Percentiles rank a stretch among this genome's conserved stretches.
These are phyloP conservation scores for Echinochloa phyllopogon DNA, from an alignment of 176 grass and related monocot species.

Conservation along the genomic window DNA sequence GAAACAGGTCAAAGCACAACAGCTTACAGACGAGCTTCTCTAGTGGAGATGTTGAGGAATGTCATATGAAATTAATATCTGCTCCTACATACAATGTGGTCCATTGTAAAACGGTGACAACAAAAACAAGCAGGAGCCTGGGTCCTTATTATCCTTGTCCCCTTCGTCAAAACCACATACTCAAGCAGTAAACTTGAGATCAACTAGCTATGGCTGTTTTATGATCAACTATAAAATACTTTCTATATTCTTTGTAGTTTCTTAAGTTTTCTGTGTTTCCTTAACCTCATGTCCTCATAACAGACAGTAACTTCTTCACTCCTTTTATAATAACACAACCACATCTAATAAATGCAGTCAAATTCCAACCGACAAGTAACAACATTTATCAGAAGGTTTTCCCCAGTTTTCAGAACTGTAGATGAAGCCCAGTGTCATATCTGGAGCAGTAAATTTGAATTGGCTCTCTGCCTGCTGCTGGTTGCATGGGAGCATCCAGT, in stretches of 20 bases:
- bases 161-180: background rate
- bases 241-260: background rate
- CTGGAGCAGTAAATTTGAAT: background rate
- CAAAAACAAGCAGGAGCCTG: background rate
- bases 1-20: too few relatives aligned
- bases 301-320: background rate
- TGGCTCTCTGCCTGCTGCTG: too few relatives aligned
- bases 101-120: background rate
- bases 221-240: background rate
- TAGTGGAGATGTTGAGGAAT: background rate
- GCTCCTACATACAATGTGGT: background rate
- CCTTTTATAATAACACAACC: slow-evolving; percentile 15
- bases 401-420: too few relatives aligned
- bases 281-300: background rate
- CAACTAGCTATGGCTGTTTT: background rate
- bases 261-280: background rate
- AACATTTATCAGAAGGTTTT: too few relatives aligned
- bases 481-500: too few relatives aligned
- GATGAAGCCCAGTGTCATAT: too few relatives aligned
- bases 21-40: background rate
- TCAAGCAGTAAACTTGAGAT: background rate
- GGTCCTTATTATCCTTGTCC: background rate
- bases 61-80: background rate
- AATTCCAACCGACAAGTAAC: background rate
- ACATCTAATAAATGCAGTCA: background rate